phyloP scores from a whole-genome alignment of 352 stramenopile species.

The Aphanomyces invadans region DNA sequence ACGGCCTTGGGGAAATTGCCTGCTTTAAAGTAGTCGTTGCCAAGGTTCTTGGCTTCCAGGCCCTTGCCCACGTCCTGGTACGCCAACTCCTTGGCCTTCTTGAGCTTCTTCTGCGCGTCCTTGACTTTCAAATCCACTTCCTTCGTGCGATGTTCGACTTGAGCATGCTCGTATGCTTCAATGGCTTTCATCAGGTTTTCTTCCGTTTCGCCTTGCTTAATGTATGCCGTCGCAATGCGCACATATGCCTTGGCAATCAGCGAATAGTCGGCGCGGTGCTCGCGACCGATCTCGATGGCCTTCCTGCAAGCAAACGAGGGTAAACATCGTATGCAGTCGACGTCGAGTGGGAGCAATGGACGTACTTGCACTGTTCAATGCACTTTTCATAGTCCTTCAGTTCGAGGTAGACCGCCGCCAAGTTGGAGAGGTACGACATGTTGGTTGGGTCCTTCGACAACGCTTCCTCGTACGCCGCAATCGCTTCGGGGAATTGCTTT shows the following conservation, averaged over 20 bases:
- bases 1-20: constrained; percentile 92
- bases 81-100: constrained; percentile 88
- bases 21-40: constrained; percentile 96
- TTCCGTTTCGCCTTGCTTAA: constrained; percentile 90
- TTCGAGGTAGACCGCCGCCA: constrained; percentile 95
- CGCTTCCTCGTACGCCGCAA: constrained; percentile 95
- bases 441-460: constrained; percentile 93
- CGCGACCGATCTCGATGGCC: constrained; percentile 93
- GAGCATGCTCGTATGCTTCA: constrained; percentile 74
- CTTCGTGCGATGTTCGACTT: constrained; percentile 85
- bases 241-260: constrained; percentile 94
- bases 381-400: constrained; percentile 93
- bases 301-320: constrained; percentile 60
- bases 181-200: constrained; percentile 84
- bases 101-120: constrained; percentile 90
- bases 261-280: constrained; percentile 92
- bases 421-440: constrained; percentile 97
- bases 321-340: not conserved
- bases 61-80: constrained; percentile 98
- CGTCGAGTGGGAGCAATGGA: constrained; percentile 32
- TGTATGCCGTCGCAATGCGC: constrained; percentile 93
- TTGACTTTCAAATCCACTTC: constrained; percentile 95
- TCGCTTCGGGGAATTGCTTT: constrained; percentile 91
- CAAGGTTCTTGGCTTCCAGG: constrained; percentile 95
- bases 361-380: constrained; percentile 87